These are phyloP conservation scores for Pseudogymnoascus sp. DNA, from an alignment of 2,329 filamentous ascomycete species.

Conservation along the genomic window DNA sequence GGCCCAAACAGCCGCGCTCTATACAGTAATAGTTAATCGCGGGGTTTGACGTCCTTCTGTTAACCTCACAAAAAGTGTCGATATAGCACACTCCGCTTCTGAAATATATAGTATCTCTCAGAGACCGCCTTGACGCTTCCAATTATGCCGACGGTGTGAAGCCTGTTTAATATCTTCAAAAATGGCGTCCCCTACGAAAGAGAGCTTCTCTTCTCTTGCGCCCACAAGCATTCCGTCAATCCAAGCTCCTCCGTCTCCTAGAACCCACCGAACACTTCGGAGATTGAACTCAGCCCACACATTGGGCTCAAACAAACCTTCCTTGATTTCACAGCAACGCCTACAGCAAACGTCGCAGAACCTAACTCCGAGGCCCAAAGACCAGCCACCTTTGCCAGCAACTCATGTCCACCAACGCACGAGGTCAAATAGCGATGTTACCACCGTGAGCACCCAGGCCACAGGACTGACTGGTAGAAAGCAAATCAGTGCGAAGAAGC, in stretches of 20 bases:
- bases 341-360: slow-evolving; percentile 36
- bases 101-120: neutral
- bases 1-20: slow-evolving; percentile 4
- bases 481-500: slow-evolving; percentile 41
- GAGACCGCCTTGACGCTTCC: neutral
- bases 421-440: slow-evolving; percentile 69
- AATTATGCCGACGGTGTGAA: slow-evolving; percentile 9
- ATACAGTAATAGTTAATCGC: neutral
- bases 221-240: slow-evolving; percentile 39
- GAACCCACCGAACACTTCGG: slow-evolving; percentile 61
- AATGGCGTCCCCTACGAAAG: slow-evolving; percentile 25
- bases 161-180: neutral
- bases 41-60: neutral
- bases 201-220: slow-evolving; percentile 26
- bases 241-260: slow-evolving; percentile 54
- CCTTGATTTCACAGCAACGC: slow-evolving; percentile 59
- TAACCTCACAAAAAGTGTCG: neutral
- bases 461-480: slow-evolving; percentile 39
- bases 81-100: neutral
- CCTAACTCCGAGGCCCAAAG: slow-evolving; percentile 17
- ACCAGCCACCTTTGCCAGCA: slow-evolving; percentile 27
- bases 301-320: slow-evolving; percentile 50
- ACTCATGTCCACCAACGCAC: slow-evolving; percentile 41
- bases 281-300: slow-evolving; percentile 72
- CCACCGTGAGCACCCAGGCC: slow-evolving; percentile 35